Evolutionary conservation across 805 yeast genomes (phyloP), one percentile per base, ranked within the genome.

Genomic region (Aciculoconidium aculeatum): DNA sequence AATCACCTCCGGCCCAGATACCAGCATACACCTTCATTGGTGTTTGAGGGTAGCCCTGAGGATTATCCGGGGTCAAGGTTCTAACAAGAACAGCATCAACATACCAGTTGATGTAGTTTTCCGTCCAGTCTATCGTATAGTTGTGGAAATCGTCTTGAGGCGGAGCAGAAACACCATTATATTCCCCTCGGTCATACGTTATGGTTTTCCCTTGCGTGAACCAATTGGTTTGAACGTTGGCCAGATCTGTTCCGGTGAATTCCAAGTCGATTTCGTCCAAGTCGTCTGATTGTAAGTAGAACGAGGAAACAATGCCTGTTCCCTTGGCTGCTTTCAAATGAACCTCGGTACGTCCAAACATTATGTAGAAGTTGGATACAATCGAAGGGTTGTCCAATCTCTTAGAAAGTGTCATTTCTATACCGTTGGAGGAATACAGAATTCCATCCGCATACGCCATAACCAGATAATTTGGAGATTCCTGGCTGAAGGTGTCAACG

Each of bases 231-330:
- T 84, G 94, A 43, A 81, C 75, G 50, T 84, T 79, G 23, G 73
- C 65, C 14, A 65, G 64, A 49, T 87, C 94, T 26, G 83, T 77
- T 11, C 96, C 96, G 25, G 82, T 65, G 78, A 92, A 81, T 55
- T 88, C 96, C 27, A 82, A 49, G 58, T 88, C 96, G 26, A 88
- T 76, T 58, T 88, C 96, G 56, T 88, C 96, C 40, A 80, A 63
- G 46, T 81, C 95, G 52, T 88, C 96, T 23, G 71, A 61, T 49
- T 85, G 94, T 31, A 87, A 65, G 40, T 79, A 84, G 42, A 87
- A 75, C 2, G 92, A 78, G 0, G 95, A 80, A 9, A 86, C 75
- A 22, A 88, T 68, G 37, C 96, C 96, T 11, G 55, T 56, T 15
- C 95, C 96, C 10, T 70, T 60, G 4, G 94, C 88, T n/a, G 88